A percentile compares a stretch with the other conserved stretches of the same genome.
phyloP scores from a whole-genome alignment of 1,284 basidiomycete species.

The Malassezia nana region DNA sequence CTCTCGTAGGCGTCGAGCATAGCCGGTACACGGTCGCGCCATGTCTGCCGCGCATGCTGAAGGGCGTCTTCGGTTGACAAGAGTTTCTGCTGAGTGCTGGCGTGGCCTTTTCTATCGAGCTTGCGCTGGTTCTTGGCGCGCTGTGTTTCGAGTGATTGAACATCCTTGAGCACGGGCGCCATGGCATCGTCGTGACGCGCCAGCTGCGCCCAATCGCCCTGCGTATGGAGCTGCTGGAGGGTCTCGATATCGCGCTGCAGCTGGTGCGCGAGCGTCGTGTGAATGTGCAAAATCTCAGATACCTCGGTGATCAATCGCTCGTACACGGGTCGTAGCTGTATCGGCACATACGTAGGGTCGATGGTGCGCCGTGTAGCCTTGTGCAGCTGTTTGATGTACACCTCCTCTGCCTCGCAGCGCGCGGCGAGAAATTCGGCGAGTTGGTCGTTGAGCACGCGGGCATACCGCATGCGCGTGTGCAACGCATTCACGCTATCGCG shows the following conservation, averaged over 20 bases:
- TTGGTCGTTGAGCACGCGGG: slow-evolving; percentile 37
- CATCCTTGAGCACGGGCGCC: slow-evolving; percentile 30
- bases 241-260: slow-evolving; percentile 43
- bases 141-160: slow-evolving; percentile 39
- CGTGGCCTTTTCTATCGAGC: slow-evolving; percentile 32
- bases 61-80: slow-evolving; percentile 32
- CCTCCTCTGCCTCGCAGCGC: slow-evolving; percentile 50
- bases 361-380: slow-evolving; percentile 50
- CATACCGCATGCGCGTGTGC: slow-evolving; percentile 31
- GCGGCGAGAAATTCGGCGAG: slow-evolving; percentile 52
- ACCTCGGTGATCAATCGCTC: slow-evolving; percentile 40
- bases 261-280: slow-evolving; percentile 35
- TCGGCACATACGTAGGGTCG: slow-evolving; percentile 34
- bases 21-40: slow-evolving; percentile 34
- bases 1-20: slow-evolving; percentile 38
- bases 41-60: slow-evolving; percentile 26
- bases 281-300: slow-evolving; percentile 36
- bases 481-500: slow-evolving; percentile 12
- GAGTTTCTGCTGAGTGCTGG: slow-evolving; percentile 27
- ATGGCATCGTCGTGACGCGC: slow-evolving; percentile 37
- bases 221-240: slow-evolving; percentile 36
- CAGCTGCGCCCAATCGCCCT: slow-evolving; percentile 35
- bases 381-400: slow-evolving; percentile 52
- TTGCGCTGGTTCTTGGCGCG: slow-evolving; percentile 42
- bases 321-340: slow-evolving; percentile 41